A percentile compares a stretch with the other conserved stretches of the same genome.
These are phyloP conservation scores for Cystobasidium pallidum DNA, from an alignment of 1,284 basidiomycete species.

Conservation along the genomic window DNA sequence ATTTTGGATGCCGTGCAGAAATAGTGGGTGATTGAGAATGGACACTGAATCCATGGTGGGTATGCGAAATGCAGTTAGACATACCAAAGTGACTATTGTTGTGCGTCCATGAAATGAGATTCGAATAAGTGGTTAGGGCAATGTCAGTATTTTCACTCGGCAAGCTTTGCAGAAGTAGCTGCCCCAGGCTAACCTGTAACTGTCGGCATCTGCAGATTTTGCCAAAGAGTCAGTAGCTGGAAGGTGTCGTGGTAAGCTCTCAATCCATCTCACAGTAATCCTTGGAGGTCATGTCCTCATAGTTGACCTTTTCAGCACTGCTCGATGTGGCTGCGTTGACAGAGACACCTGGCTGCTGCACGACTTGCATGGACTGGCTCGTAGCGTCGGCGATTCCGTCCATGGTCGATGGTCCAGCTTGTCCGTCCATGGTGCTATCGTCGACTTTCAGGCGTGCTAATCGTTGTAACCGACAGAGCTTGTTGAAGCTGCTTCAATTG, in stretches of 20 bases:
- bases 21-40: neutral
- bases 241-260: neutral
- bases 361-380: constrained; percentile 14
- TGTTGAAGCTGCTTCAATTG: neutral
- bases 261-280: constrained; percentile 50
- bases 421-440: neutral
- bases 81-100: constrained; percentile 30
- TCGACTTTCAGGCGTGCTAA: neutral
- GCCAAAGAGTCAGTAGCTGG: neutral
- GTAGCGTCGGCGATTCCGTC: constrained; percentile 38
- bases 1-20: neutral
- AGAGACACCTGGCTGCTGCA: neutral
- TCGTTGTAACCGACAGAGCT: neutral
- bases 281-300: constrained; percentile 49
- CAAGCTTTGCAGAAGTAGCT: neutral
- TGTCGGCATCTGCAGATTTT: constrained; percentile 27
- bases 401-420: constrained; percentile 21
- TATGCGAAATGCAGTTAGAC: neutral
- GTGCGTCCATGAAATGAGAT: neutral
- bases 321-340: constrained; percentile 14
- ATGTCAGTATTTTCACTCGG: constrained; percentile 2
- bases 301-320: neutral
- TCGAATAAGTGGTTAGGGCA: neutral
- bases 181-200: constrained; percentile 20
- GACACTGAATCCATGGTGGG: neutral